A percentile compares a stretch with the other conserved stretches of the same genome.
phyloP scores from a whole-genome alignment of 2,329 filamentous ascomycete species.

The Malbranchea zuffiana region DNA sequence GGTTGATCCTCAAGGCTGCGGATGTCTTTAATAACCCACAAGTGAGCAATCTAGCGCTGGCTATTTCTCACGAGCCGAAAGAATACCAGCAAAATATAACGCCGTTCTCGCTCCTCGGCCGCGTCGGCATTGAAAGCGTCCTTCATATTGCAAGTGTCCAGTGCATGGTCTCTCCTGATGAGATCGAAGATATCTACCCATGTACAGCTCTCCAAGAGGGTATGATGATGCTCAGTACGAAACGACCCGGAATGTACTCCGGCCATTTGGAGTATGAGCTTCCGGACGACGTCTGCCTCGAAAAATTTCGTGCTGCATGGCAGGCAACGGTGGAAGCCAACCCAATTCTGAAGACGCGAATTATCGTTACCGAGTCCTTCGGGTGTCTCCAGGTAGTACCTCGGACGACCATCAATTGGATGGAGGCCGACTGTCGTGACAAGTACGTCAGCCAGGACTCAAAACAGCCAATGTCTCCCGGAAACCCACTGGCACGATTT shows the following conservation, averaged over 20 bases:
- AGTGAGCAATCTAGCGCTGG: slow-evolving; percentile 12
- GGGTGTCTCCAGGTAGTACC: no score
- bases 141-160: not conserved
- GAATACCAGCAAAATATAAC: slow-evolving; percentile 22
- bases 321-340: slow-evolving; percentile 22
- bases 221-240: slow-evolving; percentile 29
- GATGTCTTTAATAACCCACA: no score
- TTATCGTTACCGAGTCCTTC: no score
- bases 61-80: slow-evolving; percentile 22
- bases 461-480: slow-evolving; percentile 15
- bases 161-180: slow-evolving; percentile 20
- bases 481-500: slow-evolving; percentile 15
- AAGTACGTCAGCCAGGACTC: not conserved
- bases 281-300: slow-evolving; percentile 19
- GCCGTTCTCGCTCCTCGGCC: slow-evolving; percentile 8
- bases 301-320: slow-evolving; percentile 30
- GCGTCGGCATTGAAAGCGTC: slow-evolving; percentile 1
- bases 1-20: not conserved
- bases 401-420: no score
- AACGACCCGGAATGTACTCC: slow-evolving; percentile 30
- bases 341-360: slow-evolving; percentile 33
- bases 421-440: no score
- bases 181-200: slow-evolving; percentile 23
- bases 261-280: slow-evolving; percentile 31
- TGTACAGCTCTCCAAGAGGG: slow-evolving; percentile 32